Base-by-base conservation (phyloP, 108 stramenopile species). In the Discostella pseudostelligera region DNA sequence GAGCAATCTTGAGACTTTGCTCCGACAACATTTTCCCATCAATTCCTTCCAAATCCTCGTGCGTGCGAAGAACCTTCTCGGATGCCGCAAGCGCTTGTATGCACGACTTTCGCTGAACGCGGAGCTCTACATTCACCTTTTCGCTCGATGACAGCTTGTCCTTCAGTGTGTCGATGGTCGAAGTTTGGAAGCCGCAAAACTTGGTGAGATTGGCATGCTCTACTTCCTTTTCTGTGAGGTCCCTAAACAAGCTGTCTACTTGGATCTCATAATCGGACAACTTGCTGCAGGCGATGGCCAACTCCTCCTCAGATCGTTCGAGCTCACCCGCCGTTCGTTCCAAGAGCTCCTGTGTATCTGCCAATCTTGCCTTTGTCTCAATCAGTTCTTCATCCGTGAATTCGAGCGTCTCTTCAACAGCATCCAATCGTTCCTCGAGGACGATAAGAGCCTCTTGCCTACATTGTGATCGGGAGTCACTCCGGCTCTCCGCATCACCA, bases 61-160 rank as follows among this genome's bases (percentile, higher is more conserved):
- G 69, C 12, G 67, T 69, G 19, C 62, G 56, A 26, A 76, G 67
- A 20, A 76, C 69, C 21, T 76, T 69, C 22, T 76, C 75, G 1
- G 69, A 46, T 44, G 62, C 62, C 47, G 63, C 37, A 26, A 76
- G 62, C 10, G 57, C 50, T 36, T 76, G 47, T 22, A 76, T 54
- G 45, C 59, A 76, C 17, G 75, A 65, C 25, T 59, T 51, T 6
- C 69, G 57, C 40, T 76, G 75, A 9, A 35, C 53, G n/a, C 50
- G 59, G 5, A 67, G 50, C 55, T 75, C 56, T 1, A 47, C 58
- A 35, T 66, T 75, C 21, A 53, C 36, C 24, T 40, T 62, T 3
- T 67, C 65, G 17, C 66, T 75, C 20, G 56, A 28, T 14, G 54
- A 51, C 0, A 49, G 55, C 43, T 67, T 47, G 9, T 39, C 14